Percentiles rank a stretch among this genome's conserved stretches.
phyloP scores from a whole-genome alignment of 495 filamentous ascomycete genomes.

The Penicillium ucsense region DNA sequence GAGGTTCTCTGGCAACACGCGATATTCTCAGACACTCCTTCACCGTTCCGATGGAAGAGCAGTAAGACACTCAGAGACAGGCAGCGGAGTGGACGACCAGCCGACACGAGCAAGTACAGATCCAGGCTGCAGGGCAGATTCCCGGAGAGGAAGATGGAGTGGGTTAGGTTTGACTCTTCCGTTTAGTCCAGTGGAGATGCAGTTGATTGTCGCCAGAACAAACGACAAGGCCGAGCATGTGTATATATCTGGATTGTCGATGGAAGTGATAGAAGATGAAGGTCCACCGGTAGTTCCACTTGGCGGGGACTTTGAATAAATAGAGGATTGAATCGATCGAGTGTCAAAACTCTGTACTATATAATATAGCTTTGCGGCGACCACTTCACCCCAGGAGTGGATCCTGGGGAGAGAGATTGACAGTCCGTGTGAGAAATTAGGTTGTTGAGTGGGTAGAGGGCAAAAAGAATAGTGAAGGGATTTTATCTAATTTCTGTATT shows the following conservation, averaged over 20 bases:
- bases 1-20: not conserved
- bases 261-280: not conserved
- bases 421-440: too few species aligned
- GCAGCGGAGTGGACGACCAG: not conserved
- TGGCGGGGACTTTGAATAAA: slow-evolving; percentile 12
- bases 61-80: slow-evolving; percentile 6
- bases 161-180: not conserved
- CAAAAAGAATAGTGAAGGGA: not conserved
- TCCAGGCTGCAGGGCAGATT: not conserved
- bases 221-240: not conserved
- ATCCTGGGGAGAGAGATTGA: too few species aligned
- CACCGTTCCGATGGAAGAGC: not conserved
- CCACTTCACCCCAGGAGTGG: too few species aligned
- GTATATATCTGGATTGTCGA: not conserved
- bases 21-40: slow-evolving; percentile 1
- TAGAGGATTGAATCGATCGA: not conserved
- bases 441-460: not conserved
- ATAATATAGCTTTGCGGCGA: too few species aligned
- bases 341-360: too few species aligned
- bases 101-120: slow-evolving; percentile 7
- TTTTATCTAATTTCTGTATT: not conserved
- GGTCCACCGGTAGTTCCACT: not conserved
- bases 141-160: not conserved
- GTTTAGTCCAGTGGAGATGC: not conserved
- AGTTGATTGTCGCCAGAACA: not conserved